Base-by-base conservation (phyloP, 257 asterid species). In the Scutellaria galericulata region DNA sequence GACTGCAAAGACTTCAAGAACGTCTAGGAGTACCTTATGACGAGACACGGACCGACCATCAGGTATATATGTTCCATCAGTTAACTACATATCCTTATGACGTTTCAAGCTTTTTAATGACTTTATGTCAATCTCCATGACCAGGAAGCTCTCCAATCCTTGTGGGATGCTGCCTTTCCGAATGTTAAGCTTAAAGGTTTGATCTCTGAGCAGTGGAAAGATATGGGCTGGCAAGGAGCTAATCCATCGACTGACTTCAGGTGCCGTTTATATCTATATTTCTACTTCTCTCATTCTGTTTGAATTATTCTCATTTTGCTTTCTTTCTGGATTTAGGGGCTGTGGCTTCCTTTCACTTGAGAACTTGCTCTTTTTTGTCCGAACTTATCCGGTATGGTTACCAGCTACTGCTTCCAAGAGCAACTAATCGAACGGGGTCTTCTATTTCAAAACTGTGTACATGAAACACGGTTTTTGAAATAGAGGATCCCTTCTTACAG, bases 201-300 rank as follows among this genome's bases (percentile, higher is more conserved):
- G 83, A 81, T 91, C 77, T 91, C 99, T 7, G 96, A 94, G 76
- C 97, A 91, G 76, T 94, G 99, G 99, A 94, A 94, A 75, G 99
- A 91, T 51, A 94, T 91, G 99, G 97, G 99, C 47, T 94, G 99
- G 99, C 97, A 94, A 84, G 99, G 99, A 70, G 63, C 89, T 44
- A 89, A 94, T 69, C 99, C 99, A 8, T 85, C 97, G 2, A 94
- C 99, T 4, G 97, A 91, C 81, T 94, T 94, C 84, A 89, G 99
- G 99, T 94, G 47, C 75, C 64, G 4, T 61, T 72, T 35, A 31
- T 48, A 2, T 42, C 69, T 68, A 44, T 7, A 7, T 7, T 57
- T 47, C n/a, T 7, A 46, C 8, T 52, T 73, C 37, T 41, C 59
- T 61, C 62, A 7, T 15, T 45, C 10, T 9, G 15, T 50, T 62